Conservation (phyloP, 2,329 filamentous ascomycete genomes). For the Fusarium sp. region DNA sequence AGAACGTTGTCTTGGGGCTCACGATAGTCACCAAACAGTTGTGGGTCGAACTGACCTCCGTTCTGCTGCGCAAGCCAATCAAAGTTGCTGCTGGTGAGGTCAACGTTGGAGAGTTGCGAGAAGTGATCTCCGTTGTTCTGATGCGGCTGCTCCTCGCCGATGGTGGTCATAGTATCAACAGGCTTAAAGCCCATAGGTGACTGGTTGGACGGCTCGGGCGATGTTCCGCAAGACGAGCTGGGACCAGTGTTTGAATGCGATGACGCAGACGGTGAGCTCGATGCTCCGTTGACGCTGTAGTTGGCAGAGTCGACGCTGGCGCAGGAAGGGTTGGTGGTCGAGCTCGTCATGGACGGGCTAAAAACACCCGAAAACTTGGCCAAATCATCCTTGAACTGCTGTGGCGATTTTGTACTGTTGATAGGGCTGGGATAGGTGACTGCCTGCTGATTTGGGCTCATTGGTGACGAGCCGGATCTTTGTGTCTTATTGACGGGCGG, state of each 20-base stretch:
- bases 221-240: conserved; percentile 77
- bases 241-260: conserved; percentile 67
- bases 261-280: conserved; percentile 71
- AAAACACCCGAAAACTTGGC: conserved; percentile 67
- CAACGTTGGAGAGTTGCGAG: conserved; percentile 46
- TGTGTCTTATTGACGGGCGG: conserved; percentile 47
- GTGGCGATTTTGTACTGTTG: conserved; percentile 44
- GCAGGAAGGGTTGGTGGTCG: conserved; percentile 58
- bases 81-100: conserved; percentile 64
- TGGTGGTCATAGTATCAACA: conserved; percentile 69
- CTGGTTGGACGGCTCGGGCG: conserved; percentile 77
- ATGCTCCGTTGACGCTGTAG: conserved; percentile 60
- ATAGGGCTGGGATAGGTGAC: conserved; percentile 39
- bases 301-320: conserved; percentile 61
- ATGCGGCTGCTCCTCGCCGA: conserved; percentile 69
- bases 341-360: conserved; percentile 62
- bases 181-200: conserved; percentile 74
- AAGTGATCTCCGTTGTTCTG: conserved; percentile 50
- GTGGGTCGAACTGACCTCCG: conserved; percentile 86
- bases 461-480: conserved; percentile 45
- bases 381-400: conserved; percentile 58
- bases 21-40: conserved; percentile 90
- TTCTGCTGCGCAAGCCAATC: conserved; percentile 84
- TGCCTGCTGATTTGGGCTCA: conserved; percentile 45
- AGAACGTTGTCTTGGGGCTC: conserved; percentile 87